Evolutionary conservation across 805 yeast species (phyloP), one percentile per base, ranked within the genome.

Genomic region (Candida andamanensis): DNA sequence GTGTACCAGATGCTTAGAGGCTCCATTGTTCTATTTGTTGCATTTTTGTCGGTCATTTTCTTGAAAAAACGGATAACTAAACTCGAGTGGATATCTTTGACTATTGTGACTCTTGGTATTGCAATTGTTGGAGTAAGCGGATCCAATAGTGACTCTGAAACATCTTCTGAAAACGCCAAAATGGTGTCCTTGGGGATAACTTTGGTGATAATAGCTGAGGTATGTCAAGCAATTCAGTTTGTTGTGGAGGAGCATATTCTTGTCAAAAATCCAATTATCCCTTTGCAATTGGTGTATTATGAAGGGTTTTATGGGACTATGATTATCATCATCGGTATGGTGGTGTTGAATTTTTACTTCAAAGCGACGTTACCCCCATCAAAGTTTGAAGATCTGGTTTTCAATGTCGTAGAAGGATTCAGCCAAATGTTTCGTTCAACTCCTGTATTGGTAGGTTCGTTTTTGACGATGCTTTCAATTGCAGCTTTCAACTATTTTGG

Each of bases 1-100:
- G 71, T 83, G 30, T 84, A 82, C 54, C 94, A 84, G 52, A 84
- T 84, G 94, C 78, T 82, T n/a, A 63, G 94, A 42, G 92, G 94
- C 2, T 74, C 86, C 0, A 60, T 82, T 25, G 84, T 84, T 26
- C 56, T 84, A 25, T 82, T 81, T 57, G 94, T 83, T 15, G 94
- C 89, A 1, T 54, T 77, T 11, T 68, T 82, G 47, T 77, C 85
- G 15, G 79, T 79, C 23, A 17, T 78, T 1, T 80, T 82, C 47
- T 67, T 84, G 41, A 61, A 69, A 28, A 67, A 75, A 25, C 56
- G 51, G 13, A 75, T 84, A 29, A 62, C 77, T 7, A 67, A 72
- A 37, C 49, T 75, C 15, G 89, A 84, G 49, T 84, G 92, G 92
- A 36, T 68, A 6, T 70, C 85, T 6, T 63, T 84, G 28, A 45